phyloP scores from a whole-genome alignment of 2,329 filamentous ascomycete species.

The Aspergillus clavatus region DNA sequence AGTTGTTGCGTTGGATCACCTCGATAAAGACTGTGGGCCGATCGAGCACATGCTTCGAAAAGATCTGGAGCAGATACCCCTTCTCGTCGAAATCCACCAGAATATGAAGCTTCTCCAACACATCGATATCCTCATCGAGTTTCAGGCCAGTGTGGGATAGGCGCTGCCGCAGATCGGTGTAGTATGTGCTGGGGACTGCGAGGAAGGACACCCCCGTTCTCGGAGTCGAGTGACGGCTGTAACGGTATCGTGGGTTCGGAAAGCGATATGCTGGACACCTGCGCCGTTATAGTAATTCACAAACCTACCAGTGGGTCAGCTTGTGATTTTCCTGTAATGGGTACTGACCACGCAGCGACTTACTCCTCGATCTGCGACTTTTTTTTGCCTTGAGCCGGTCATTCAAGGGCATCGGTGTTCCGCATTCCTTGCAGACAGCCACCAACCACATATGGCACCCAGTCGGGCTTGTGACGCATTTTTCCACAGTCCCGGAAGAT shows the following conservation, averaged over 20 bases:
- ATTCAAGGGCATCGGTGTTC: slow-evolving; percentile 76
- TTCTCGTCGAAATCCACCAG: slow-evolving; percentile 88
- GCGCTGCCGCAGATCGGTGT: slow-evolving; percentile 64
- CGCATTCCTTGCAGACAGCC: neutral
- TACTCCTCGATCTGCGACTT: slow-evolving; percentile 89
- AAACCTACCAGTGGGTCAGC: slow-evolving; percentile 20
- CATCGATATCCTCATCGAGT: slow-evolving; percentile 71
- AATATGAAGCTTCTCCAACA: slow-evolving; percentile 69
- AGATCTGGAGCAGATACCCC: slow-evolving; percentile 70
- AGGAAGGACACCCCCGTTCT: slow-evolving; percentile 84
- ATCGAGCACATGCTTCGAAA: slow-evolving; percentile 80
- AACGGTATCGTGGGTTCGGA: slow-evolving; percentile 75
- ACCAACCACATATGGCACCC: neutral
- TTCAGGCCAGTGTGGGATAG: slow-evolving; percentile 54
- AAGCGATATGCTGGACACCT: slow-evolving; percentile 85
- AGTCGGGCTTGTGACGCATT: neutral
- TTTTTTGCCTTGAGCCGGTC: slow-evolving; percentile 81
- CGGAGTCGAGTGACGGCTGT: slow-evolving; percentile 65
- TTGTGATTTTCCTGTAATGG: neutral
- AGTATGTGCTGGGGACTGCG: slow-evolving; percentile 75
- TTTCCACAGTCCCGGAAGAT: neutral
- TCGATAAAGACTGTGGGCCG: slow-evolving; percentile 91
- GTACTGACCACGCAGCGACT: slow-evolving; percentile 1
- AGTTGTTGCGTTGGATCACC: slow-evolving; percentile 84
- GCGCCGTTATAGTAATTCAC: slow-evolving; percentile 80